Conservation (phyloP, 495 filamentous ascomycete species). For the Podospora australis region DNA sequence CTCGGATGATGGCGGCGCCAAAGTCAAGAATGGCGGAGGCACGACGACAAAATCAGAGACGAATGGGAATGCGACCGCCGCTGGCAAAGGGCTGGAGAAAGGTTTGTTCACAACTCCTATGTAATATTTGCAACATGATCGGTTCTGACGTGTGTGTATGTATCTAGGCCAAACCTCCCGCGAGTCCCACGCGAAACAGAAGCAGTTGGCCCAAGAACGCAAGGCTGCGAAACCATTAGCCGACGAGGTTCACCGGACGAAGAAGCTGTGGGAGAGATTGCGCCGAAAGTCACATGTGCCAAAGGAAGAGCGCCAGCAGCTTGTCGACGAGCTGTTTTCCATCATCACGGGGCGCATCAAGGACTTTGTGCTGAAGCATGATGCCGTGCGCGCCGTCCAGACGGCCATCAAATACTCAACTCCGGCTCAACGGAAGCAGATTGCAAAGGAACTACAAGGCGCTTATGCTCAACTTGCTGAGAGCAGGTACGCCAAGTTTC, state of each 20-base stretch:
- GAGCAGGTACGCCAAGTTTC: slow-evolving; percentile 92
- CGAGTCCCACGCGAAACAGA: slow-evolving; percentile 90
- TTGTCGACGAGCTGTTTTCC: slow-evolving; percentile 81
- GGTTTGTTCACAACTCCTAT: slow-evolving; percentile 25
- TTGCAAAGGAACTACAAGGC: slow-evolving; percentile 80
- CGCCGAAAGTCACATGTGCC: slow-evolving; percentile 88
- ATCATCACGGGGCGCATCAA: slow-evolving; percentile 86
- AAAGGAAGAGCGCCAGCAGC: slow-evolving; percentile 72
- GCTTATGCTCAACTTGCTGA: slow-evolving; percentile 79
- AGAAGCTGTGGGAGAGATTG: slow-evolving; percentile 94
- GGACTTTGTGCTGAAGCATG: slow-evolving; percentile 97
- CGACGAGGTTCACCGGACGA: slow-evolving; percentile 78
- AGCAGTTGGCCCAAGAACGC: slow-evolving; percentile 76
- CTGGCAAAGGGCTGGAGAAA: slow-evolving; percentile 25
- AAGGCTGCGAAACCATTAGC: slow-evolving; percentile 90
- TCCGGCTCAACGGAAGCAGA: slow-evolving; percentile 71
- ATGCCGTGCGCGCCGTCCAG: slow-evolving; percentile 90
- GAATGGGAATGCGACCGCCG: slow-evolving; percentile 15
- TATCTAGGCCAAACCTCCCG: slow-evolving; percentile 46
- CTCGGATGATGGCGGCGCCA: slow-evolving; percentile 28
- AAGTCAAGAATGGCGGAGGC: slow-evolving; percentile 13
- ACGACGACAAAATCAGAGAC: slow-evolving; percentile 9
- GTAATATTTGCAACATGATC: no score
- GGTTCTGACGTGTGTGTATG: slow-evolving; percentile 8
- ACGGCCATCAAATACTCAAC: slow-evolving; percentile 95